Conservation (phyloP, 225 moss, liverwort and hornwort genomes). For the Asterella californica region DNA sequence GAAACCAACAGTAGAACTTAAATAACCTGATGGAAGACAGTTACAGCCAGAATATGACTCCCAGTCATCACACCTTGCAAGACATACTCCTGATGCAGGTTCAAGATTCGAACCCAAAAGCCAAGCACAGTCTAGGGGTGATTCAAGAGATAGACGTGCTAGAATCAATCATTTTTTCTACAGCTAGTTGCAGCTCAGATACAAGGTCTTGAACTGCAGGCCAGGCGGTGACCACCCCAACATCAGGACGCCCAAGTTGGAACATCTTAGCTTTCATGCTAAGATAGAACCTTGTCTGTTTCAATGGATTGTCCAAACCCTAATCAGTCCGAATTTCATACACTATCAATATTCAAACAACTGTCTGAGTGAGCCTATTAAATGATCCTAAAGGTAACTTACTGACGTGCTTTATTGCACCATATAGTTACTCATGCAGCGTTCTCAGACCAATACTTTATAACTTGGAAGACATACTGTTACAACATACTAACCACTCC, state of each 20-base stretch:
- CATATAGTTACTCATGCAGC: slow-evolving; percentile 9
- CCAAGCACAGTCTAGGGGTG: slow-evolving; percentile 1
- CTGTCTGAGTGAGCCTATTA: neutral
- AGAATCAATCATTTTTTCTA: slow-evolving; percentile 15
- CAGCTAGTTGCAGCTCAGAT: slow-evolving; percentile 8
- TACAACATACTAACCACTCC: slow-evolving; percentile 21
- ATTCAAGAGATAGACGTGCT: neutral
- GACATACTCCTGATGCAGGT: neutral
- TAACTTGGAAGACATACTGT: slow-evolving; percentile 17
- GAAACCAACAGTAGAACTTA: too few relatives aligned
- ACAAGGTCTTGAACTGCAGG: slow-evolving; percentile 3
- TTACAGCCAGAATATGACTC: too few relatives aligned
- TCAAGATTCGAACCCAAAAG: neutral
- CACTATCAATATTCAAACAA: slow-evolving; percentile 6
- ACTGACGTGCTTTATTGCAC: neutral
- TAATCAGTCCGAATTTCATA: neutral
- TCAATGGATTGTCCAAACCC: neutral
- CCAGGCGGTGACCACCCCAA: slow-evolving; percentile 14
- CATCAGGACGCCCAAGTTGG: slow-evolving; percentile 14
- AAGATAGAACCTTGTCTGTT: slow-evolving; percentile 11
- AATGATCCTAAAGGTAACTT: slow-evolving; percentile 7
- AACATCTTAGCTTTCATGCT: slow-evolving; percentile 11
- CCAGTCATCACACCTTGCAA: neutral
- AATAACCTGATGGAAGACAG: too few relatives aligned
- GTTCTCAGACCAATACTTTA: slow-evolving; percentile 6